Base-by-base conservation (phyloP, 306 rosid species). In the Vigna trinervia region DNA sequence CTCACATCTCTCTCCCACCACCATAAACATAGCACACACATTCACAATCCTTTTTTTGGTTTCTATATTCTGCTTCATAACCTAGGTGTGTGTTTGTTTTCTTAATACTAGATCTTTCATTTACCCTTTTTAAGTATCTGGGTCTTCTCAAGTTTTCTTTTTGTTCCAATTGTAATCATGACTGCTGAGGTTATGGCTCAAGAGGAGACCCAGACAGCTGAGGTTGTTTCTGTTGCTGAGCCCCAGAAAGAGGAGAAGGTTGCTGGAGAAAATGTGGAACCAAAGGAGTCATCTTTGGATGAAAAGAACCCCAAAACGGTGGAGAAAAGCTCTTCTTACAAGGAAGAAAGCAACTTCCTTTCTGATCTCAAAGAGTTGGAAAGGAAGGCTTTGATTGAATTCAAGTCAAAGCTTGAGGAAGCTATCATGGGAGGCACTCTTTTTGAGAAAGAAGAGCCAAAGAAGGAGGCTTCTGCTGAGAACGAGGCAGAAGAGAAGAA, bases 311-410 rank as follows among this genome's bases (percentile, higher is more conserved):
- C 73, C 8, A 59, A 74, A 23, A 65, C 46, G 17, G 75, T 82
- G 17, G 82, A 73, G 69, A 80, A 65, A 36, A 80, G 85, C 53
- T 82, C 87, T 1, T 82, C 88, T n/a, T 87, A 74, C 69, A 80
- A 60, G 58, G 88, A 87, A 59, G 87, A 82, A 48, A 87, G 90
- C 78, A 83, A 85, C 79, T 77, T 58, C 66, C 84, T 70, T 71
- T 87, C 84, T 48, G 87, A 87, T 50, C 88, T 85, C 23, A 85
- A 80, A 3, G 90, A 87, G 56, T 70, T 56, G 6, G 90, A 87
- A 86, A 77, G 28, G 30, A 80, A 74, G 19, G 82, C 88, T 79
- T 39, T 87, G 81, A 41, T 36, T 32, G 85, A 87, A 1, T 56
- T 87, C 5, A 82, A 79, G 74, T 19, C 79, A 3, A 87, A 77